phyloP scores from a whole-genome alignment of 495 filamentous ascomycete genomes.

The Penicillium paradoxum region DNA sequence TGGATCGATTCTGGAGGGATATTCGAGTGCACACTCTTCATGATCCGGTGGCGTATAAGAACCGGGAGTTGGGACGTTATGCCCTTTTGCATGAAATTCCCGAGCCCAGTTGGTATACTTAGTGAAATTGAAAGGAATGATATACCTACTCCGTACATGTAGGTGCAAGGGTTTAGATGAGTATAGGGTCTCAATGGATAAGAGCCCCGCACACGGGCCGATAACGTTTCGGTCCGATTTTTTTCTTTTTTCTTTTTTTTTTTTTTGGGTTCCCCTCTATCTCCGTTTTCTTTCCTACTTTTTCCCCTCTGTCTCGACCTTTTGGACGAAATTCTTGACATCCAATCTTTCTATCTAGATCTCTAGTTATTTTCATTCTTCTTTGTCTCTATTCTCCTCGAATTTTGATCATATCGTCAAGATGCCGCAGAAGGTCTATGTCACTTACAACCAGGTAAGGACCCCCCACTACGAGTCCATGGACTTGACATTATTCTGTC shows the following conservation, averaged over 20 bases:
- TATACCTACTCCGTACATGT: too few relatives aligned
- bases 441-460: constrained; percentile 91
- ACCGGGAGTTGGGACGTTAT: too few relatives aligned
- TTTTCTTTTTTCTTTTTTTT: not conserved
- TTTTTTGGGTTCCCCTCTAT: not conserved
- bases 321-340: not conserved
- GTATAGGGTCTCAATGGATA: not conserved
- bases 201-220: constrained; percentile 4
- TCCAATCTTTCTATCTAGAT: not conserved
- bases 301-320: not conserved
- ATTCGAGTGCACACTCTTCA: too few relatives aligned
- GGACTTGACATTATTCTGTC: not conserved
- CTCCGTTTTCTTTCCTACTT: not conserved
- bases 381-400: not conserved
- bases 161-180: too few relatives aligned
- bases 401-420: constrained; percentile 22
- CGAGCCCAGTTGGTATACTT: constrained; percentile 53
- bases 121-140: not conserved
- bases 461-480: constrained; percentile 4
- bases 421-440: constrained; percentile 87
- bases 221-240: not conserved
- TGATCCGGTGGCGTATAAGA: too few relatives aligned
- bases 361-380: not conserved
- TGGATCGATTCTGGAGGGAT: too few relatives aligned
- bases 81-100: too few relatives aligned